Conservation (phyloP, 495 filamentous ascomycete genomes). For the Hypoxylon intermedium region DNA sequence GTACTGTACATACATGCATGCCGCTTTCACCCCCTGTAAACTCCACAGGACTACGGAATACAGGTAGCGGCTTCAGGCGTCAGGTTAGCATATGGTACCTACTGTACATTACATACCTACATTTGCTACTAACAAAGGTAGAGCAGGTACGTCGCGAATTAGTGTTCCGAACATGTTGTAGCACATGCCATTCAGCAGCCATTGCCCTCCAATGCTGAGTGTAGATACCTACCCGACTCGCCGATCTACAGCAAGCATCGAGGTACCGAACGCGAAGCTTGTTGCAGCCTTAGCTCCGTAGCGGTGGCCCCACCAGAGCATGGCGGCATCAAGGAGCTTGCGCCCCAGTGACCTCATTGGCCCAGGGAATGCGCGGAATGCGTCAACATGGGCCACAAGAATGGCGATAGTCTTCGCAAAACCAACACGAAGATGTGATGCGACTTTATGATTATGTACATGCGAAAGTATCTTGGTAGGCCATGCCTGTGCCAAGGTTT, state of each 20-base stretch:
- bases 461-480: too few species aligned
- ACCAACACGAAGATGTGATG: conserved; percentile 21
- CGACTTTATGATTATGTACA: conserved; percentile 2
- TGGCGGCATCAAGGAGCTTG: conserved; percentile 10
- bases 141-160: neutral
- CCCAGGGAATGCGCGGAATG: conserved; percentile 37
- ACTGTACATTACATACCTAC: too few species aligned
- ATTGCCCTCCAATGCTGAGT: conserved; percentile 17
- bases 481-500: conserved; percentile 7
- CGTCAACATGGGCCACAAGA: conserved; percentile 26
- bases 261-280: conserved; percentile 22
- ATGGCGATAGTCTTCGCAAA: conserved; percentile 18
- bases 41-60: too few species aligned
- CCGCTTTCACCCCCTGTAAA: too few species aligned
- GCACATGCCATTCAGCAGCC: conserved; percentile 18
- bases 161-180: neutral
- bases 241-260: conserved; percentile 23
- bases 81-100: too few species aligned
- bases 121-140: neutral
- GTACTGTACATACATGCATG: neutral
- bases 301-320: conserved; percentile 16
- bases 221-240: conserved; percentile 3
- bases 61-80: too few species aligned
- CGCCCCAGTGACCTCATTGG: conserved; percentile 31
- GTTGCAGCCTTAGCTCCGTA: conserved; percentile 10